These are phyloP conservation scores for Mycena filopes DNA, from an alignment of 768 basidiomycete genomes.

Conservation along the genomic window DNA sequence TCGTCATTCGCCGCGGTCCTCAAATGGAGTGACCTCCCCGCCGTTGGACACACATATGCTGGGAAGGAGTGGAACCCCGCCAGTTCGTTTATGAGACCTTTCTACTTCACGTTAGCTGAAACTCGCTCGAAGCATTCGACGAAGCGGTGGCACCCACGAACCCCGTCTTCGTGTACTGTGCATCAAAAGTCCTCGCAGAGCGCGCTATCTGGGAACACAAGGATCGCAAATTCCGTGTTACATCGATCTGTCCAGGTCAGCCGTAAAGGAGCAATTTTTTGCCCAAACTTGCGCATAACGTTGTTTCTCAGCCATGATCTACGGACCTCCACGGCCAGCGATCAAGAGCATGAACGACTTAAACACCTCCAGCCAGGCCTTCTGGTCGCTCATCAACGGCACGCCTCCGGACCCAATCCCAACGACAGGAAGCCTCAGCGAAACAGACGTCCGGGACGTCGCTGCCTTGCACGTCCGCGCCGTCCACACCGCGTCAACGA, in stretches of 20 bases:
- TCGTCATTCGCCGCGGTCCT: conserved; percentile 2
- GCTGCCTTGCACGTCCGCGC: conserved; percentile 13
- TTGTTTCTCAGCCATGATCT: conserved; percentile 4
- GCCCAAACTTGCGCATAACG: background rate
- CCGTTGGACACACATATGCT: background rate
- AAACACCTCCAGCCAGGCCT: conserved; percentile 7
- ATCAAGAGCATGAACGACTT: conserved; percentile 2
- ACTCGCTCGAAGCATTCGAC: background rate
- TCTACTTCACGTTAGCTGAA: background rate
- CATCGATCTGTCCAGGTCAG: conserved; percentile 13
- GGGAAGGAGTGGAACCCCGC: conserved; percentile 2
- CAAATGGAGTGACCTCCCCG: conserved; percentile 4
- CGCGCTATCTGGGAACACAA: conserved; percentile 1
- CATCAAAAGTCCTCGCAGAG: conserved; percentile 7
- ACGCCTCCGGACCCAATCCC: conserved; percentile 6
- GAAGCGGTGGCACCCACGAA: conserved; percentile 1
- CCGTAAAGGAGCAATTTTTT: too few relatives aligned
- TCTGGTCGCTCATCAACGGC: conserved; percentile 5
- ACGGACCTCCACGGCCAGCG: conserved; percentile 4
- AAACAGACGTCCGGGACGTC: conserved; percentile 1
- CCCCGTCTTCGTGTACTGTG: conserved; percentile 3
- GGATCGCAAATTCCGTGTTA: conserved; percentile 5
- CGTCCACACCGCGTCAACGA: background rate
- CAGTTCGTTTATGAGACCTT: background rate
- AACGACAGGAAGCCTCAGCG: background rate